phyloP scores from a whole-genome alignment of 495 filamentous ascomycete genomes.

The Extremus antarcticus region DNA sequence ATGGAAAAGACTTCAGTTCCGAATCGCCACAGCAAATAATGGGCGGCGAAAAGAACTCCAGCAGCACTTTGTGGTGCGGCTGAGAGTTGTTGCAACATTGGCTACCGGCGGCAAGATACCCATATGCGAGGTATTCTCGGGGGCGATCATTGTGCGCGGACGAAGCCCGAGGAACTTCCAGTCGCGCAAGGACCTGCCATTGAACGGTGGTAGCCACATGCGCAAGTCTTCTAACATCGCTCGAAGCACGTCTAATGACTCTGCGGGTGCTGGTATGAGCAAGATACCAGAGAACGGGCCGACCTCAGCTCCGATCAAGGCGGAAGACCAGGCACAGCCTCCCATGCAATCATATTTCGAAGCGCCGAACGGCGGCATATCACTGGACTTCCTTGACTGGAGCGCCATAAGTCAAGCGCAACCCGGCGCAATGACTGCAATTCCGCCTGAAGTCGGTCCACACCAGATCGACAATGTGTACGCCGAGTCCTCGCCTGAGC shows the following conservation, averaged over 20 bases:
- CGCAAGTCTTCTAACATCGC: conserved; percentile 31
- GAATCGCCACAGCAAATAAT: conserved; percentile 81
- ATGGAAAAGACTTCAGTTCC: conserved; percentile 88
- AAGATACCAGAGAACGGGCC: conserved; percentile 5
- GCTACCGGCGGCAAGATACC: conserved; percentile 45
- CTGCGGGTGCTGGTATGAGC: conserved; percentile 5
- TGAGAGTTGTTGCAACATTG: conserved; percentile 50
- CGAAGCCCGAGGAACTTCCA: conserved; percentile 61
- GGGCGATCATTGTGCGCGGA: conserved; percentile 58
- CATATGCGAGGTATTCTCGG: conserved; percentile 52
- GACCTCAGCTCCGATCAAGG: conserved; percentile 7
- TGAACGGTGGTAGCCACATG: conserved; percentile 36
- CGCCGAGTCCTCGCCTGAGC: conserved; percentile 15
- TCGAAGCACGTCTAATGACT: conserved; percentile 38
- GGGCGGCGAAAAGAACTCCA: conserved; percentile 60
- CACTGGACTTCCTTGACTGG: conserved; percentile 28
- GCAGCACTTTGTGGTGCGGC: conserved; percentile 59
- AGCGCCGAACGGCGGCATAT: neutral
- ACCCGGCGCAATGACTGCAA: conserved; percentile 8
- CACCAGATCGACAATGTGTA: conserved; percentile 10
- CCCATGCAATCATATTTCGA: neutral
- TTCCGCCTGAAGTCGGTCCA: conserved; percentile 12
- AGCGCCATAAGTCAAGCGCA: conserved; percentile 4
- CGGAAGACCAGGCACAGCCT: conserved; percentile 1
- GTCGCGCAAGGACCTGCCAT: conserved; percentile 52